Percentiles rank a stretch among this genome's conserved stretches.
phyloP scores from a whole-genome alignment of 352 stramenopile species.

The Aphanomyces astaci region DNA sequence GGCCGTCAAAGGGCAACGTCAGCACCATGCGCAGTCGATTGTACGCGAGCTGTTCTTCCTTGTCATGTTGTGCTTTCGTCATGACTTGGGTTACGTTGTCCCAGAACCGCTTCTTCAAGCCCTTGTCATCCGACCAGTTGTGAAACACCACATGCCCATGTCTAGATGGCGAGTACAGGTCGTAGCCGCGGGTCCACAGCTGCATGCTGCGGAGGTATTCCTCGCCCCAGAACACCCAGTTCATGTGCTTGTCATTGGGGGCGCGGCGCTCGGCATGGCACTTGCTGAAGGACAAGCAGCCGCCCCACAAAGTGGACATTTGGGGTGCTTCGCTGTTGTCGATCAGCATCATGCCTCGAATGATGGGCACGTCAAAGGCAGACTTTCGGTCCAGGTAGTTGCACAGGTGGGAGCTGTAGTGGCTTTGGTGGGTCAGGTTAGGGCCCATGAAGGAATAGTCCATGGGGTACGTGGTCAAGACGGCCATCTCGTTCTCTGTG shows the following conservation, averaged over 20 bases:
- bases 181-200: constrained; percentile 81
- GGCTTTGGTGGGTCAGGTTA: background rate
- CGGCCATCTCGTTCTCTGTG: constrained; percentile 20
- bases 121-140: constrained; percentile 30
- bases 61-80: constrained; percentile 30
- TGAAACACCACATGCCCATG: constrained; percentile 49
- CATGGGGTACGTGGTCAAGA: constrained; percentile 13
- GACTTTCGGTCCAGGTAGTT: background rate
- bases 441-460: constrained; percentile 5
- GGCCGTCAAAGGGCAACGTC: constrained; percentile 46
- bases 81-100: constrained; percentile 12
- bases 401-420: constrained; percentile 11
- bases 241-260: constrained; percentile 74
- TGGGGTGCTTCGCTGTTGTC: background rate
- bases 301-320: constrained; percentile 74
- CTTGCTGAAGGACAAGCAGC: constrained; percentile 65
- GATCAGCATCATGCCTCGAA: constrained; percentile 11
- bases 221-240: constrained; percentile 79
- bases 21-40: constrained; percentile 56
- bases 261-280: constrained; percentile 80
- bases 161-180: constrained; percentile 66
- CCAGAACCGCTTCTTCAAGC: constrained; percentile 6
- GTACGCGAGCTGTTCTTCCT: constrained; percentile 43
- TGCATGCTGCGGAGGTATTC: constrained; percentile 51
- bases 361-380: background rate